These are phyloP conservation scores for Flaveria ramosissima DNA, from an alignment of 129 eudicot species.

Conservation along the genomic window DNA sequence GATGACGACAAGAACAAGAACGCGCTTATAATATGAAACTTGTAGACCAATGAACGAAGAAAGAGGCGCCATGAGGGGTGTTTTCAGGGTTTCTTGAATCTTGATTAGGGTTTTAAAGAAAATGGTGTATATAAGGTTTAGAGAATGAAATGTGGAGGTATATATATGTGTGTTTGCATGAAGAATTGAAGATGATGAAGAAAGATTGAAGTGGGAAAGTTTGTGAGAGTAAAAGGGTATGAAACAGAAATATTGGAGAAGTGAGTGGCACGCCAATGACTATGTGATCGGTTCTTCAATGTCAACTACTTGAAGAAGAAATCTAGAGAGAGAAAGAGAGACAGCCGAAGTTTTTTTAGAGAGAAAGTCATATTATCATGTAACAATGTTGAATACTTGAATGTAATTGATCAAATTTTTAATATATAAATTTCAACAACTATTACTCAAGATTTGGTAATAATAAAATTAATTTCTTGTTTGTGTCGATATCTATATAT, in stretches of 20 bases:
- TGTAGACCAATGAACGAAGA: conserved; percentile 15
- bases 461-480: too few relatives aligned
- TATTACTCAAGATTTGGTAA: too few relatives aligned
- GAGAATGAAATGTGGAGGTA: neutral
- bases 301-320: conserved; percentile 37
- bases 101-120: neutral
- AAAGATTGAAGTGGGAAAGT: neutral
- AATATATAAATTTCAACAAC: too few relatives aligned
- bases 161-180: neutral
- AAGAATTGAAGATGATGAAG: neutral
- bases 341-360: neutral
- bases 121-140: conserved; percentile 3
- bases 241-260: conserved; percentile 28
- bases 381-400: conserved; percentile 28
- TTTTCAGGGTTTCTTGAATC: neutral
- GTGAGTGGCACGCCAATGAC: conserved; percentile 46
- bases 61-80: conserved; percentile 11
- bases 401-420: neutral
- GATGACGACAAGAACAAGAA: conserved; percentile 26
- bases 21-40: conserved; percentile 15
- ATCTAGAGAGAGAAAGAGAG: conserved; percentile 10
- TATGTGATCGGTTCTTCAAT: conserved; percentile 21
- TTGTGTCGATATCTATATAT: too few relatives aligned
- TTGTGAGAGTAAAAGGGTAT: conserved; percentile 34
- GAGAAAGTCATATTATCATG: conserved; percentile 24